Conservation (phyloP, 169 alveolate species). For the Amoebophrya sp. region DNA sequence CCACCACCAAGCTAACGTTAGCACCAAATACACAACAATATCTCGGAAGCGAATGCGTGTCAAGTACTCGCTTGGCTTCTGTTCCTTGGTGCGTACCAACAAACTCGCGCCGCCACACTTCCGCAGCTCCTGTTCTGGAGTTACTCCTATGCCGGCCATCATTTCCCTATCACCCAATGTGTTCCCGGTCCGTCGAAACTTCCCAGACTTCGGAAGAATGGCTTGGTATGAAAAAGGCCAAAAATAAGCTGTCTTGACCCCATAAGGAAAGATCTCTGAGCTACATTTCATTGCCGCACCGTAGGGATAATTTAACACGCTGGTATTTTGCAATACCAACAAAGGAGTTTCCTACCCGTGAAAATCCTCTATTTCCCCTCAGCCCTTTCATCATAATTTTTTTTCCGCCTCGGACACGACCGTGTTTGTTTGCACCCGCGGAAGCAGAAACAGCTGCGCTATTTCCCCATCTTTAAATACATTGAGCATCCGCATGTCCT, state of each 20-base stretch:
- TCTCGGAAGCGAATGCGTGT: neutral
- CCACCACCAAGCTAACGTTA: neutral
- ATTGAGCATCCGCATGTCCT: neutral
- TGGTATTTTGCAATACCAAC: neutral
- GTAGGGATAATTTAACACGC: neutral
- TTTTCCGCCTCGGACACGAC: neutral
- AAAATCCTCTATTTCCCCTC: neutral
- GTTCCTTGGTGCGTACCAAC: neutral
- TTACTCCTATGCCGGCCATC: neutral
- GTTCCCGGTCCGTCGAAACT: neutral
- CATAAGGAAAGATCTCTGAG: neutral
- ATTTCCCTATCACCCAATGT: neutral
- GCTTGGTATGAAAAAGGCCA: neutral
- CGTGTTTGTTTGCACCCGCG: neutral
- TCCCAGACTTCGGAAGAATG: neutral
- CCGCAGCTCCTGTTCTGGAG: conserved; percentile 13
- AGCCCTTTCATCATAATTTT: neutral
- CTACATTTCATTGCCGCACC: neutral
- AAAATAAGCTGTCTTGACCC: neutral
- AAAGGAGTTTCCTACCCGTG: neutral
- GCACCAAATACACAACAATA: neutral
- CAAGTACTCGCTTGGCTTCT: neutral
- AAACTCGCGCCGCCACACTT: neutral
- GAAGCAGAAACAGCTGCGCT: neutral
- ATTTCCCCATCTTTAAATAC: neutral